A percentile compares a stretch with the other conserved stretches of the same genome.
Evolutionary conservation across 2,329 filamentous ascomycete genomes (phyloP).

Genomic region (Canariomyces notabilis): DNA sequence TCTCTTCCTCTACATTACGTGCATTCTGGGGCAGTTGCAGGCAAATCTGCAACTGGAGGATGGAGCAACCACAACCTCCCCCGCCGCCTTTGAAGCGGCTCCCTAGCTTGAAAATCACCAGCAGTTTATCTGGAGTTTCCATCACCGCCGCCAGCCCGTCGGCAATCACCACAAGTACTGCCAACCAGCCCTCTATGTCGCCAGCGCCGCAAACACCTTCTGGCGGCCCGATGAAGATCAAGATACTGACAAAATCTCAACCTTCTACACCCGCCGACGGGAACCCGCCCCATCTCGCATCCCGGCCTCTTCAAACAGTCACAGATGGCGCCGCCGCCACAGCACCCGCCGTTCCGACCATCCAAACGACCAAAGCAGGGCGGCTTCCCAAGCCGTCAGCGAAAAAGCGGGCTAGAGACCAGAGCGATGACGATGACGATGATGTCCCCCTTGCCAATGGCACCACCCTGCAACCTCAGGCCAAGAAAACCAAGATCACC

Average conservation of each 20-base stretch:
- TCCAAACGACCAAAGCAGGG: slow-evolving; percentile 54
- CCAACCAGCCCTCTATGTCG: slow-evolving; percentile 15
- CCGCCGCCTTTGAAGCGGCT: slow-evolving; percentile 16
- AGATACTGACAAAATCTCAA: slow-evolving; percentile 22
- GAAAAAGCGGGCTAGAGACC: slow-evolving; percentile 57
- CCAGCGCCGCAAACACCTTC: slow-evolving; percentile 22
- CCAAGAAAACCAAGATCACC: slow-evolving; percentile 52
- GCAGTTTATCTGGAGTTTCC: background rate
- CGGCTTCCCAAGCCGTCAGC: slow-evolving; percentile 55
- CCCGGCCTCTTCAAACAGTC: background rate
- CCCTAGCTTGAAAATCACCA: slow-evolving; percentile 19
- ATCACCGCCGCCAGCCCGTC: slow-evolving; percentile 12
- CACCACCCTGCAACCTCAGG: slow-evolving; percentile 28
- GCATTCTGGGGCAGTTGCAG: too few relatives aligned
- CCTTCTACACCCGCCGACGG: slow-evolving; percentile 24
- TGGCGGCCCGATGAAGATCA: slow-evolving; percentile 22
- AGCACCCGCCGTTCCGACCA: slow-evolving; percentile 12
- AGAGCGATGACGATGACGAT: slow-evolving; percentile 45
- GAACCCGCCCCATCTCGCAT: slow-evolving; percentile 11
- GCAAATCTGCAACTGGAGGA: background rate
- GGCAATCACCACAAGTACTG: slow-evolving; percentile 15
- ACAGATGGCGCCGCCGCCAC: slow-evolving; percentile 15
- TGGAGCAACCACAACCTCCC: slow-evolving; percentile 17
- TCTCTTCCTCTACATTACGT: too few relatives aligned
- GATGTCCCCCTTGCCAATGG: slow-evolving; percentile 29